phyloP scores from a whole-genome alignment of 2,329 filamentous ascomycete genomes.

The Neurospora crassa region DNA sequence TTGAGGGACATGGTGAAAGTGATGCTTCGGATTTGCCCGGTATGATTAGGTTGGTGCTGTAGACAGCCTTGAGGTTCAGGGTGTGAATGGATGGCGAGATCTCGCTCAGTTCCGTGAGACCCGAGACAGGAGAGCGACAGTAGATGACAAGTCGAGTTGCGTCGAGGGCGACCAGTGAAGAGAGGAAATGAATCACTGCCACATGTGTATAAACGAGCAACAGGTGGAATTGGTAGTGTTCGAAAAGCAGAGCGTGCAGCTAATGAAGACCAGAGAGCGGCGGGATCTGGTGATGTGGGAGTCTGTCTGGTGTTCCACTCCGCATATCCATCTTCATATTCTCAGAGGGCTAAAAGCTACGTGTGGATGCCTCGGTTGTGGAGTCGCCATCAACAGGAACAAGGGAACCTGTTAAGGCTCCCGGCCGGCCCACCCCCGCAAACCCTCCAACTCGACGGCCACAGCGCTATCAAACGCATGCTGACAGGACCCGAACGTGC shows the following conservation, averaged over 20 bases:
- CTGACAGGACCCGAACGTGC: not conserved
- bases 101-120: not conserved
- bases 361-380: not conserved
- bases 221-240: not conserved
- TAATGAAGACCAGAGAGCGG: not conserved
- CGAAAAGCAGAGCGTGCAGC: not conserved
- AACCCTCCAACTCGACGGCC: not conserved
- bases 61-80: not conserved
- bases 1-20: conserved; percentile 52
- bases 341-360: not conserved
- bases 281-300: not conserved
- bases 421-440: not conserved
- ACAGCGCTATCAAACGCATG: not conserved
- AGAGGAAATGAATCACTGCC: not conserved
- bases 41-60: not conserved
- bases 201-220: not conserved
- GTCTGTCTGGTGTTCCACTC: not conserved
- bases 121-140: not conserved
- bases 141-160: not conserved
- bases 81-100: not conserved
- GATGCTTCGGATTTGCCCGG: not conserved
- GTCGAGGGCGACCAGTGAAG: not conserved
- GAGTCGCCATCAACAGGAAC: not conserved
- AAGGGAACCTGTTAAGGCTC: not conserved
- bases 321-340: not conserved